These are phyloP conservation scores for Globisporangium acanthophoron DNA, from an alignment of 352 stramenopile genomes.

Conservation along the genomic window DNA sequence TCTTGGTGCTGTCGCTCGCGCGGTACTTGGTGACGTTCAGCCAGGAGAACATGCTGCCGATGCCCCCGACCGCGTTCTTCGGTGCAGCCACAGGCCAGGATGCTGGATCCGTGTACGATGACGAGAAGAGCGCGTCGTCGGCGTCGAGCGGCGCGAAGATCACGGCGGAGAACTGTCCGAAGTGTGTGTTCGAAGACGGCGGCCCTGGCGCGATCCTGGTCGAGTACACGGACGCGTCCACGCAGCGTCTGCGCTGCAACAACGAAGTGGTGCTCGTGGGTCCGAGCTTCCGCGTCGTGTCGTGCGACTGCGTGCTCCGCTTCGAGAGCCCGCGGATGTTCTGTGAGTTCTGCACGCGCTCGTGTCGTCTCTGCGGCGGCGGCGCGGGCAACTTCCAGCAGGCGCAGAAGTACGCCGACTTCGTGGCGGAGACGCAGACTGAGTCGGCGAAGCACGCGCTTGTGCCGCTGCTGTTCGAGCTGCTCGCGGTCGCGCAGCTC, in stretches of 20 bases:
- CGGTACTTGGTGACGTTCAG: constrained; percentile 41
- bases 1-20: constrained; percentile 33
- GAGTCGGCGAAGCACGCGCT: constrained; percentile 55
- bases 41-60: constrained; percentile 54
- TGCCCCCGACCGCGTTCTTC: constrained; percentile 75
- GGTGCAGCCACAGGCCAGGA: constrained; percentile 45
- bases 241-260: constrained; percentile 30
- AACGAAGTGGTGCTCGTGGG: constrained; percentile 59
- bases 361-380: constrained; percentile 67
- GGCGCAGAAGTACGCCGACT: constrained; percentile 72
- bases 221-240: constrained; percentile 52
- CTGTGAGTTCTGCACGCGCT: constrained; percentile 71
- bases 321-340: constrained; percentile 55
- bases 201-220: constrained; percentile 66
- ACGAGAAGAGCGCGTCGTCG: constrained; percentile 9
- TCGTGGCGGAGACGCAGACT: constrained; percentile 52
- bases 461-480: constrained; percentile 43
- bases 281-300: constrained; percentile 76
- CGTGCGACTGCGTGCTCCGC: constrained; percentile 80
- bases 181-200: constrained; percentile 79
- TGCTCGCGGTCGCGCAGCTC: constrained; percentile 34
- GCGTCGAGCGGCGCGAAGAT: constrained; percentile 24
- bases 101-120: constrained; percentile 29
- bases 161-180: constrained; percentile 72
- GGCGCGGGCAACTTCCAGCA: constrained; percentile 72